phyloP scores from a whole-genome alignment of 2,329 filamentous ascomycete species.

The Neospermospora avenae region DNA sequence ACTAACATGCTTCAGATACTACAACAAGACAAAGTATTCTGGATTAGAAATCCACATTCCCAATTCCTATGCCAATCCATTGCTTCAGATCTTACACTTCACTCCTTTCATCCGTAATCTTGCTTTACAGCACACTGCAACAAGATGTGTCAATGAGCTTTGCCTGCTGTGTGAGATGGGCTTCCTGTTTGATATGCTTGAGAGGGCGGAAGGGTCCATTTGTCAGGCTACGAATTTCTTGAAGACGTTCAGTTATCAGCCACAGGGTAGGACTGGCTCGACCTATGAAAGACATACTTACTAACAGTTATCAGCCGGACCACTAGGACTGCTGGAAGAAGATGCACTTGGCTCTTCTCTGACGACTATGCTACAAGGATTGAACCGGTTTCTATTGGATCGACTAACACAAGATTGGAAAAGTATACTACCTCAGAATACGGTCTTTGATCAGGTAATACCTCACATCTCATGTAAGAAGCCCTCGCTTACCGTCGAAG shows the following conservation, averaged over 20 bases:
- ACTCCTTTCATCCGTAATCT: conserved; percentile 85
- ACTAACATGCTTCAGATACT: conserved; percentile 58
- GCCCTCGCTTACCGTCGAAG: conserved; percentile 34
- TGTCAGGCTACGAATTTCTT: conserved; percentile 96
- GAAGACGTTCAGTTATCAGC: conserved; percentile 80
- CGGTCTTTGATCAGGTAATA: conserved; percentile 65
- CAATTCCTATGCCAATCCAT: conserved; percentile 92
- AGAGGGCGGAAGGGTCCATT: conserved; percentile 89
- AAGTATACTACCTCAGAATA: conserved; percentile 58
- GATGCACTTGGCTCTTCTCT: conserved; percentile 69
- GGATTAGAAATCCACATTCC: conserved; percentile 94
- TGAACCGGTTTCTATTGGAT: conserved; percentile 82
- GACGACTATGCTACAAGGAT: conserved; percentile 77
- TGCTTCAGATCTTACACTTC: conserved; percentile 89
- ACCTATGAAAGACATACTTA: conserved; percentile 9
- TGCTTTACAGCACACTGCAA: conserved; percentile 83
- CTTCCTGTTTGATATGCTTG: conserved; percentile 95
- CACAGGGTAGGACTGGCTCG: conserved; percentile 55
- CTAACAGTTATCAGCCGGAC: conserved; percentile 51
- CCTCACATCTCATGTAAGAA: background rate
- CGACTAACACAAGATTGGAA: conserved; percentile 76
- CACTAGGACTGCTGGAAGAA: conserved; percentile 80
- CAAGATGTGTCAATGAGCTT: conserved; percentile 74
- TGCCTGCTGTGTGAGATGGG: conserved; percentile 93
- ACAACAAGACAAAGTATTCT: conserved; percentile 89